Evolutionary conservation across 73 alveolate species (phyloP).

Genomic region (Blepharisma stoltei): DNA sequence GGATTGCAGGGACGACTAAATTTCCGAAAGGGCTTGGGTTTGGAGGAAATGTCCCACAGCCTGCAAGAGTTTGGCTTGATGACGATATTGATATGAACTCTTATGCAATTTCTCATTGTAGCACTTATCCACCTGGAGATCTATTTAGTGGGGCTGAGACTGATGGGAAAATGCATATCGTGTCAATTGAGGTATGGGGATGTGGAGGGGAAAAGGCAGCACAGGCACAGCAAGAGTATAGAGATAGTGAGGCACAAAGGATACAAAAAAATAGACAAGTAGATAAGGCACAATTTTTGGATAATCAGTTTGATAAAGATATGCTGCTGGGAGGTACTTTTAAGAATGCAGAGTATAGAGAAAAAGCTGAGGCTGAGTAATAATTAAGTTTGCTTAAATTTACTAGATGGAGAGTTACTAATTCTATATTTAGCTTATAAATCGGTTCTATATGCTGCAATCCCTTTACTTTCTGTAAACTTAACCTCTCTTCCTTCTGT

Average conservation of each 20-base stretch:
- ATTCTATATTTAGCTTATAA: too few species aligned
- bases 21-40: slow-evolving; percentile 20
- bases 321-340: not conserved
- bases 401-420: too few species aligned
- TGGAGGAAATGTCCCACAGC: not conserved
- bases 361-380: not conserved
- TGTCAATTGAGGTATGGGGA: slow-evolving; percentile 9
- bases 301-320: not conserved
- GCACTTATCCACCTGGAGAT: slow-evolving; percentile 6
- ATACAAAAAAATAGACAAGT: not conserved
- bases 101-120: not conserved
- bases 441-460: too few species aligned
- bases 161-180: not conserved
- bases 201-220: slow-evolving; percentile 22
- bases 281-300: not conserved
- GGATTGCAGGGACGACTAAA: not conserved
- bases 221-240: not conserved
- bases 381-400: too few species aligned
- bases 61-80: slow-evolving; percentile 15
- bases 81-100: not conserved
- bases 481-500: too few species aligned
- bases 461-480: too few species aligned
- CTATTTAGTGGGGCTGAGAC: not conserved
- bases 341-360: not conserved
- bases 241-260: not conserved